Evolutionary conservation across 208 protist species (phyloP).

Genomic region (Phytomonas sp.): DNA sequence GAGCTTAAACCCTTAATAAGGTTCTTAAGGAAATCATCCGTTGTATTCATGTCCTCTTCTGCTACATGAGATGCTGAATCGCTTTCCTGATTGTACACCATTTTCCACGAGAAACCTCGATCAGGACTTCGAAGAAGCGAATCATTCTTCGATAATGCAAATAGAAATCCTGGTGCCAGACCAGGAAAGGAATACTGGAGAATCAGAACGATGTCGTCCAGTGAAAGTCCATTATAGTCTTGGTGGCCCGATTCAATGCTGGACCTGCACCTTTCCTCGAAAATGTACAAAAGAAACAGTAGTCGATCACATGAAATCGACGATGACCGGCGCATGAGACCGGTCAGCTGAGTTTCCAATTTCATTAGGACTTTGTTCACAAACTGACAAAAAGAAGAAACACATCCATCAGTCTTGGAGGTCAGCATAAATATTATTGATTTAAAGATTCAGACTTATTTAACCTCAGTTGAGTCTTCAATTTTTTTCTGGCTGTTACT

Average conservation of each 20-base stretch:
- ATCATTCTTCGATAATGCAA: conserved; percentile 40
- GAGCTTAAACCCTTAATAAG: background rate
- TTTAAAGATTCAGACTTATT: background rate
- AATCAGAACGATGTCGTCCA: conserved; percentile 18
- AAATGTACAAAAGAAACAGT: conserved; percentile 21
- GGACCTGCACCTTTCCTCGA: background rate
- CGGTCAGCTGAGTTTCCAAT: conserved; percentile 17
- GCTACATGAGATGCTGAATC: background rate
- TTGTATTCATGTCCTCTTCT: background rate
- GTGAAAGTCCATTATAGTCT: conserved; percentile 13
- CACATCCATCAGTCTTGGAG: background rate
- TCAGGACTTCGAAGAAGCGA: conserved; percentile 60
- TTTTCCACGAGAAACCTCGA: conserved; percentile 41
- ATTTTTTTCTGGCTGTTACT: background rate
- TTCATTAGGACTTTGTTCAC: conserved; percentile 12
- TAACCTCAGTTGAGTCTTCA: background rate
- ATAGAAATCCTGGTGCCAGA: conserved; percentile 41
- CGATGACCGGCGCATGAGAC: conserved; percentile 32
- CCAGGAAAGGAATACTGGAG: conserved; percentile 25
- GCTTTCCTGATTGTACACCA: conserved; percentile 13
- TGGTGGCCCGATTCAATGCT: background rate
- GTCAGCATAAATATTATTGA: background rate
- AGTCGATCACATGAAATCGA: conserved; percentile 17
- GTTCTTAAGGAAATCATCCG: conserved; percentile 7
- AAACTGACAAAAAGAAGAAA: conserved; percentile 6